phyloP scores from a whole-genome alignment of 306 rosid genomes.

The Cicer bijugum region DNA sequence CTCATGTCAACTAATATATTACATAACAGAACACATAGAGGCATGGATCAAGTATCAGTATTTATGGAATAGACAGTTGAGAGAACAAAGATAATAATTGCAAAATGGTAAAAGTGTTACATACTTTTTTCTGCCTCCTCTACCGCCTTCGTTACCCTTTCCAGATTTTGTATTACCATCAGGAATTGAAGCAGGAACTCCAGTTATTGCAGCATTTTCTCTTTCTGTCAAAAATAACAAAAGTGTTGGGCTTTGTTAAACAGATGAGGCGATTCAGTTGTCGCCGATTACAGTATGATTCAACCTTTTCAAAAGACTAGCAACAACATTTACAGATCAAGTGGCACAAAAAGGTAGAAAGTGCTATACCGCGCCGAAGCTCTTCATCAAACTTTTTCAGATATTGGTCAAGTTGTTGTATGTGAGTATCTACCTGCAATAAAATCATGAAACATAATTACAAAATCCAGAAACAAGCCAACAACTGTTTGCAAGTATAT shows the following conservation, averaged over 20 bases:
- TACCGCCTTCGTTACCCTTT: conserved; percentile 67
- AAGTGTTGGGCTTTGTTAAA: conserved; percentile 13
- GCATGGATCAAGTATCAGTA: conserved; percentile 11
- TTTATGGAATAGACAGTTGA: conserved; percentile 5
- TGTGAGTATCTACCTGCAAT: conserved; percentile 86
- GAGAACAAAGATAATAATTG: conserved; percentile 27
- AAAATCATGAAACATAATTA: conserved; percentile 40
- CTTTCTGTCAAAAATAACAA: conserved; percentile 59
- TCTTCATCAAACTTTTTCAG: conserved; percentile 86
- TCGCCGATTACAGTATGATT: conserved; percentile 3
- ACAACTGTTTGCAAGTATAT: conserved; percentile 17
- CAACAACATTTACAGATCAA: conserved; percentile 19
- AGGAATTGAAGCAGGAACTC: conserved; percentile 61
- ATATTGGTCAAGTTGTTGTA: conserved; percentile 94
- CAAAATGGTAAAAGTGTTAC: conserved; percentile 13
- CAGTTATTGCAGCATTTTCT: conserved; percentile 59
- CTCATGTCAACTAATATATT: conserved; percentile 18
- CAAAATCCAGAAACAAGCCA: conserved; percentile 32
- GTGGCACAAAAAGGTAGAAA: conserved; percentile 32
- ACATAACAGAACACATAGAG: conserved; percentile 10
- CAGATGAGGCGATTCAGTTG: conserved; percentile 5
- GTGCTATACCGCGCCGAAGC: conserved; percentile 73
- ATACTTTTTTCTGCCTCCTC: conserved; percentile 90
- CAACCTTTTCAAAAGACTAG: conserved; percentile 8
- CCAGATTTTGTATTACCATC: conserved; percentile 68